These are phyloP conservation scores for Glonium stellatum DNA, from an alignment of 495 filamentous ascomycete genomes.

Conservation along the genomic window DNA sequence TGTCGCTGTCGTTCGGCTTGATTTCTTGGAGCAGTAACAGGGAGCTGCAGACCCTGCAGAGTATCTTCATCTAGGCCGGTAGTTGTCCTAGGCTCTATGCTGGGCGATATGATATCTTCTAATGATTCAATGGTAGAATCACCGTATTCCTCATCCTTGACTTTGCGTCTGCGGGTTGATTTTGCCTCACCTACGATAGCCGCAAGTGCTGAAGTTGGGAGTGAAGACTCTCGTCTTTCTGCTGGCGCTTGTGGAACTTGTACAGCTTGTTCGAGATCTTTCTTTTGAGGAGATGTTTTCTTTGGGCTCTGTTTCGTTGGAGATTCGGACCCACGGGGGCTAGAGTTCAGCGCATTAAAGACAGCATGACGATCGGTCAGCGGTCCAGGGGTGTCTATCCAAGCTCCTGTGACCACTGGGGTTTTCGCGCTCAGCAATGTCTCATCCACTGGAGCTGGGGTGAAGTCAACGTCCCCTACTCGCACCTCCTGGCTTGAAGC, in stretches of 20 bases:
- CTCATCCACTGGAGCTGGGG: conserved; percentile 17
- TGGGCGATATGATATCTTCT: conserved; percentile 44
- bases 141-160: conserved; percentile 33
- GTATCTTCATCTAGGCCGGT: conserved; percentile 33
- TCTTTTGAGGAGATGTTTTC: conserved; percentile 16
- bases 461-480: conserved; percentile 12
- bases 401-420: conserved; percentile 42
- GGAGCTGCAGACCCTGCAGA: conserved; percentile 18
- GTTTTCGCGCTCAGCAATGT: conserved; percentile 32
- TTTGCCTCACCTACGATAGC: conserved; percentile 50
- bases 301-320: conserved; percentile 16
- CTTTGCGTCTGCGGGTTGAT: conserved; percentile 23
- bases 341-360: not conserved
- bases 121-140: conserved; percentile 59
- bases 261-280: conserved; percentile 2
- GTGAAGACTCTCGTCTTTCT: conserved; percentile 2
- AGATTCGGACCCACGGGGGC: conserved; percentile 5
- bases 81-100: conserved; percentile 9
- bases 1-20: conserved; percentile 31
- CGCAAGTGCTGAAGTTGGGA: conserved; percentile 34
- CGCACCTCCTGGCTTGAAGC: not conserved
- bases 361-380: not conserved
- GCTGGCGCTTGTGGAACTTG: not conserved
- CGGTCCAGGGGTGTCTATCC: conserved; percentile 40
- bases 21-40: conserved; percentile 8